Percentiles rank a stretch among this genome's conserved stretches.
These are phyloP conservation scores for Xylariaceae sp. DNA, from an alignment of 2,329 filamentous ascomycete species.

Conservation along the genomic window DNA sequence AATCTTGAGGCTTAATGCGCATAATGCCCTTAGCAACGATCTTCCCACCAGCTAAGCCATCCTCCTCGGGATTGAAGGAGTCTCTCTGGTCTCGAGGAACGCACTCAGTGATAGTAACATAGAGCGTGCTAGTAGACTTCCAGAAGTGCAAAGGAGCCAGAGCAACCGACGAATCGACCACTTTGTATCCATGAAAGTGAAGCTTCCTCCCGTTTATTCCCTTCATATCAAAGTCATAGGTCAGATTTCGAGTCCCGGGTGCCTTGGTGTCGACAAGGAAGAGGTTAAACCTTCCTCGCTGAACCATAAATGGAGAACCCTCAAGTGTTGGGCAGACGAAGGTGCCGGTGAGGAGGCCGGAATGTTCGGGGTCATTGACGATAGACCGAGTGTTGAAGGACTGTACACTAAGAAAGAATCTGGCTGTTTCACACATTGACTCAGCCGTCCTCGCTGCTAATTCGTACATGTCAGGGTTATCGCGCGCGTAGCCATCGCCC, in stretches of 20 bases:
- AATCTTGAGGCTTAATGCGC: slow-evolving; percentile 50
- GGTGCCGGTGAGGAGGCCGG: slow-evolving; percentile 54
- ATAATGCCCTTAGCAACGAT: slow-evolving; percentile 58
- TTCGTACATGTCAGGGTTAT: slow-evolving; percentile 49
- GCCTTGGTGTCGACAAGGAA: slow-evolving; percentile 51
- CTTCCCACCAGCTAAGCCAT: slow-evolving; percentile 35
- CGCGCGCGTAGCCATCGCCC: slow-evolving; percentile 38
- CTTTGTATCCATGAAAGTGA: slow-evolving; percentile 60
- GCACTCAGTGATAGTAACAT: slow-evolving; percentile 52
- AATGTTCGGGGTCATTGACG: slow-evolving; percentile 45
- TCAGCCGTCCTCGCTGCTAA: slow-evolving; percentile 49
- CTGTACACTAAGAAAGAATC: slow-evolving; percentile 57
- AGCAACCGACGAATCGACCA: slow-evolving; percentile 57
- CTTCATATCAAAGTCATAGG: slow-evolving; percentile 59
- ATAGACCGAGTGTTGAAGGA: slow-evolving; percentile 49
- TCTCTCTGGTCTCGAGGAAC: slow-evolving; percentile 21
- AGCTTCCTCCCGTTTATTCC: slow-evolving; percentile 49
- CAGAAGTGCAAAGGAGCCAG: slow-evolving; percentile 55
- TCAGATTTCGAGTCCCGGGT: slow-evolving; percentile 55
- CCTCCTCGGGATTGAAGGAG: slow-evolving; percentile 33
- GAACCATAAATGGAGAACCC: slow-evolving; percentile 59
- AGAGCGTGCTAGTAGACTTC: slow-evolving; percentile 59
- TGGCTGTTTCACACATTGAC: slow-evolving; percentile 51
- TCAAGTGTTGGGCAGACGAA: slow-evolving; percentile 52
- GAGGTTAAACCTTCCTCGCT: slow-evolving; percentile 53